Evolutionary conservation across 768 basidiomycete species (phyloP), one percentile per base, ranked within the genome.

Genomic region (Leccinum broughii): DNA sequence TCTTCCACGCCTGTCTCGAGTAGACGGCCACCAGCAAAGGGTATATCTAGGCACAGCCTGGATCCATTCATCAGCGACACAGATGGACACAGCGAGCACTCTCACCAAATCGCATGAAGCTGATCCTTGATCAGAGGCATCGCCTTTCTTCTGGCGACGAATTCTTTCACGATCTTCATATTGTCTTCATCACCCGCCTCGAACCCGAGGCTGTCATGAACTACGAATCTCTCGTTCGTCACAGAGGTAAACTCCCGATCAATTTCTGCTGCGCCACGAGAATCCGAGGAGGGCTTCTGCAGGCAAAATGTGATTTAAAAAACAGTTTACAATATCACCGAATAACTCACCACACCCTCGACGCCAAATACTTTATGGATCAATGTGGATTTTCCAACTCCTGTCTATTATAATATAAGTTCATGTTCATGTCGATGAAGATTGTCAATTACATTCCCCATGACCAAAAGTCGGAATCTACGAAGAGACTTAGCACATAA

Each of bases 21-120:
- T 22, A 66, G 48, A 54, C 60, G 61, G 26, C 61, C 64, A 9
- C 64, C 64, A 4, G 57, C 41, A 7, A 51, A 56, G 10, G 64
- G 64, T 51, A 54, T 55, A 26, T 66, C 64, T 4, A 65, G 54
- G 20, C 64, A 65, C 32, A 65, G 64, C 64, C 64, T 65, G 41
- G 6, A 49, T 15, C 1, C 14, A 26, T 50, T 30, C 15, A 3
- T 66, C 20, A 62, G 39, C 14, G 1, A 30, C 2, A 22, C 20
- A 6, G 10, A 35, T n/a, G 2, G 13, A 49, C 3, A 9, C 2
- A 30, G 3, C 6, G n/a, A 15, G 26, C 4, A 2, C n/a, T 30
- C 50, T 37, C 28, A 63, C 65, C 65, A 66, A 41, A 66, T 22
- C 1, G 62, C 65, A 28, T 66, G 65, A 44, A 66, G 39, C n/a